Conservation (phyloP, 306 rosid genomes). For the Cajanus cajan region DNA sequence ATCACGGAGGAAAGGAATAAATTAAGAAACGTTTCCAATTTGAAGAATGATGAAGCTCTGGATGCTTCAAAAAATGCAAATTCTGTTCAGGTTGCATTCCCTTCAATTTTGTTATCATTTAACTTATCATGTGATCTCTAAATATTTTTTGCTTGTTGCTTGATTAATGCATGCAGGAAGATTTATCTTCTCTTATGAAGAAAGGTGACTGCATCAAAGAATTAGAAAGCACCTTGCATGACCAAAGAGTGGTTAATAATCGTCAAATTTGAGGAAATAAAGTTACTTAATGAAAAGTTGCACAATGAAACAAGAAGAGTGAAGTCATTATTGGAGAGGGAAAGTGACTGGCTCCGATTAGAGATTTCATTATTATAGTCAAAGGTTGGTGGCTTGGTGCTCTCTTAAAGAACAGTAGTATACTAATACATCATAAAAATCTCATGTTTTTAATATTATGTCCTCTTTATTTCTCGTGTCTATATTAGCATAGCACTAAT, state of each 20-base stretch:
- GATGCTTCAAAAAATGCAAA: constrained; percentile 44
- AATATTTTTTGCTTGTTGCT: constrained; percentile 27
- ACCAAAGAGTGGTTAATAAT: constrained; percentile 57
- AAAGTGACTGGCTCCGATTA: constrained; percentile 66
- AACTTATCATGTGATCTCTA: constrained; percentile 13
- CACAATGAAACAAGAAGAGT: constrained; percentile 63
- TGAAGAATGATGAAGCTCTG: constrained; percentile 50
- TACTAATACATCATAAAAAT: too few relatives aligned
- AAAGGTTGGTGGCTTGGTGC: constrained; percentile 55
- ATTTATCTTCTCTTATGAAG: constrained; percentile 63
- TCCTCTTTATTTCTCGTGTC: neutral
- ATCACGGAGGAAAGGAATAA: constrained; percentile 79
- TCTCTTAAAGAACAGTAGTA: neutral
- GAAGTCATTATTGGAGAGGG: constrained; percentile 88
- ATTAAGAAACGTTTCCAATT: constrained; percentile 51
- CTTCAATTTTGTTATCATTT: constrained; percentile 17
- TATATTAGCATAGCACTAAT: neutral
- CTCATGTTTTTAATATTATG: neutral
- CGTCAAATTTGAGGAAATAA: constrained; percentile 68
- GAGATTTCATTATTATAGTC: constrained; percentile 92
- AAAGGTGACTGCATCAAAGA: constrained; percentile 70
- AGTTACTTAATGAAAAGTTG: constrained; percentile 66
- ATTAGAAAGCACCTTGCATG: constrained; percentile 54
- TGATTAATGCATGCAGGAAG: constrained; percentile 60
- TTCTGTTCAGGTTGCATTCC: constrained; percentile 53